Conservation (phyloP, 2,329 filamentous ascomycete genomes). For the Alternaria novae-zelandiae region DNA sequence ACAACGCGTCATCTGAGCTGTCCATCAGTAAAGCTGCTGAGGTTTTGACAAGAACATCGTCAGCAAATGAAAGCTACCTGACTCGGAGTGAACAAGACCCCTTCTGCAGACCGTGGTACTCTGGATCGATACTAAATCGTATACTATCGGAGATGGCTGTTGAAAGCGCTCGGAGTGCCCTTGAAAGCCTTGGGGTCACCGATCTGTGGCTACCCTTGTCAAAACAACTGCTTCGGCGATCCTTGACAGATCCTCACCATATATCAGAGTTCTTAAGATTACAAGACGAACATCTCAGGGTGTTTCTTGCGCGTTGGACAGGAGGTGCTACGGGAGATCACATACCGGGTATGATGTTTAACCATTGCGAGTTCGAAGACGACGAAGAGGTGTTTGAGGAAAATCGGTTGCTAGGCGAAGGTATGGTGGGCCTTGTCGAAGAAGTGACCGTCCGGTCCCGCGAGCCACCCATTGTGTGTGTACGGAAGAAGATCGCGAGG, state of each 20-base stretch:
- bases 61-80: background rate
- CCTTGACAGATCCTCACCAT: background rate
- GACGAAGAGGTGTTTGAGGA: background rate
- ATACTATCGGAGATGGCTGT: background rate
- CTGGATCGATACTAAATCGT: background rate
- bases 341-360: background rate
- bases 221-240: background rate
- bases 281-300: background rate
- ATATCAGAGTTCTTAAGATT: background rate
- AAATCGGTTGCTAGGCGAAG: background rate
- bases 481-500: background rate
- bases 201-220: background rate
- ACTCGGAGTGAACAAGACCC: background rate
- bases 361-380: background rate
- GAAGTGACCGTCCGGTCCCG: background rate
- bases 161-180: background rate
- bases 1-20: background rate
- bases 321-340: background rate
- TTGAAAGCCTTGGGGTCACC: background rate
- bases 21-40: accelerated
- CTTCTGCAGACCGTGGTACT: background rate
- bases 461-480: background rate
- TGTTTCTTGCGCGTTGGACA: background rate
- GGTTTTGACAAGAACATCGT: background rate
- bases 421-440: background rate